Evolutionary conservation across 164 flowering plant species (phyloP), one percentile per base, ranked within the genome.

Genomic region (Sedum album): DNA sequence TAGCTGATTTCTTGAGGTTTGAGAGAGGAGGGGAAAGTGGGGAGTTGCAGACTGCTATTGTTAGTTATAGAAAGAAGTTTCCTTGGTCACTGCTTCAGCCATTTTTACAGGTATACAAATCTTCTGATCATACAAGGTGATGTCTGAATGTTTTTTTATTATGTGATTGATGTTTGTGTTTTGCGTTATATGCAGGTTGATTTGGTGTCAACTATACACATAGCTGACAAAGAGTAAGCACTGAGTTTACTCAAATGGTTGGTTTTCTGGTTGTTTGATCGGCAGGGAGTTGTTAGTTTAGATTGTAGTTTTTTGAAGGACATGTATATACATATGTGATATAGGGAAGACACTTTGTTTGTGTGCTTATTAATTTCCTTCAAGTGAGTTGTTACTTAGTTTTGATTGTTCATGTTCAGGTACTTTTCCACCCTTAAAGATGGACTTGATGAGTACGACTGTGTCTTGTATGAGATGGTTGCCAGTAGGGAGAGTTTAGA

Each of bases 401-500:
- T n/a, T n/a, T n/a, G n/a, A n/a, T n/a, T n/a, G 62, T 13, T 28
- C 20, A 30, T 57, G 5, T 79, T 76, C 81, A 94, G 99, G 80
- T 94, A 94, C 77, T 94, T 94, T 65, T 71, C 65, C 11, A 77
- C 83, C 25, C 86, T 94, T 21, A 96, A 91, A 76, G 82, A 88
- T 77, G 92, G 84, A 70, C 93, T 94, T 68, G 91, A 85, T 55
- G 38, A 73, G 53, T 94, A 90, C 76, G 96, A 94, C 65, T 91
- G 93, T 74, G 89, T 94, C 53, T 92, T 94, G 39, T 94, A 87
- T 77, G 99, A 94, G 87, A 94, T 94, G 97, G 97, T 94, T 36
- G 84, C 97, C 7, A 88, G 96, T 75, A 87, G 83, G 71, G 99
- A 91, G 79, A 90, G 84, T 76, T 79, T 94, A 82, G 91, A 89